Evolutionary conservation across 441 rosid genomes (phyloP).

Genomic region (Eutrema salsugineum): DNA sequence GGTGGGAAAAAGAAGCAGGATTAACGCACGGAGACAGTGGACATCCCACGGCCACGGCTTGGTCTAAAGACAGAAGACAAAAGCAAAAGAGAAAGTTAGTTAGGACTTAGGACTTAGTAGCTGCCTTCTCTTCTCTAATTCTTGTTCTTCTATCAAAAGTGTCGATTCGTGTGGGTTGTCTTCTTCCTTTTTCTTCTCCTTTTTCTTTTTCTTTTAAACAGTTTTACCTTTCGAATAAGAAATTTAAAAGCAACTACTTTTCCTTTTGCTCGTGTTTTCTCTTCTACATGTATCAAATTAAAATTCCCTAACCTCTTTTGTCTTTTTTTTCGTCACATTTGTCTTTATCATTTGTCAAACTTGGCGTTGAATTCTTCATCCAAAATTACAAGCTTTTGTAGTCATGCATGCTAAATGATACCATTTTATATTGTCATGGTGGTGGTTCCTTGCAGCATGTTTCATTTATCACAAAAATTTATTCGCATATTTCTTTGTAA

Average conservation of each 20-base stretch:
- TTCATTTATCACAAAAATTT: not conserved
- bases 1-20: not conserved
- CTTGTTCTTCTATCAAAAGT: not conserved
- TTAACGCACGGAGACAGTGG: slow-evolving; percentile 42
- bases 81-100: slow-evolving; percentile 33
- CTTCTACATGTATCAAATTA: not conserved
- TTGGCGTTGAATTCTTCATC: slow-evolving; percentile 7
- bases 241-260: slow-evolving; percentile 9
- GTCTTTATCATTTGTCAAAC: slow-evolving; percentile 29
- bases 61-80: slow-evolving; percentile 26
- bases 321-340: slow-evolving; percentile 11
- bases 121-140: slow-evolving; percentile 8
- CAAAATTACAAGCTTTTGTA: slow-evolving; percentile 11
- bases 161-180: slow-evolving; percentile 32
- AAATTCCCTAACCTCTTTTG: not conserved
- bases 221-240: slow-evolving; percentile 29
- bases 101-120: slow-evolving; percentile 9
- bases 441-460: not conserved
- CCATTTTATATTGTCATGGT: not conserved
- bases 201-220: slow-evolving; percentile 10
- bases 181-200: not conserved
- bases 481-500: not conserved
- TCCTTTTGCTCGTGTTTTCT: slow-evolving; percentile 22
- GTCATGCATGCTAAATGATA: not conserved
- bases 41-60: slow-evolving; percentile 29